Evolutionary conservation across 352 stramenopile genomes (phyloP).

Genomic region (Phytopythium aichiense): DNA sequence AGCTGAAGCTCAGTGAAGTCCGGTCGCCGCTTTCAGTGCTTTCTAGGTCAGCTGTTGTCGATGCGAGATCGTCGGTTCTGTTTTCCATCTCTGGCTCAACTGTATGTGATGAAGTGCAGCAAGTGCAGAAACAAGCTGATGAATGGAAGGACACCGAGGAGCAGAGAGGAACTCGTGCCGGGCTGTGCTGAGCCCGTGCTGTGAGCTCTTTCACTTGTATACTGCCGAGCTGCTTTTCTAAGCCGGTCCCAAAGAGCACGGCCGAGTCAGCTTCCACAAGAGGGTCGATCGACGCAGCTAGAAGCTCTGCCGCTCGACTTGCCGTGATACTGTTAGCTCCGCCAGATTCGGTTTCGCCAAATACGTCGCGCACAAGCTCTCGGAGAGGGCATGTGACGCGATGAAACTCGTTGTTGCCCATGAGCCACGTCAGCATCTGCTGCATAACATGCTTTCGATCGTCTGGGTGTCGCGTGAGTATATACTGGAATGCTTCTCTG

Average conservation of each 20-base stretch:
- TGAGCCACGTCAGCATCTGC: slow-evolving; percentile 29
- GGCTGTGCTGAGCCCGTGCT: background rate
- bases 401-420: slow-evolving; percentile 29
- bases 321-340: background rate
- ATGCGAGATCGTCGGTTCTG: background rate
- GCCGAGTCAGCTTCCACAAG: background rate
- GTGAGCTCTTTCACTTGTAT: background rate
- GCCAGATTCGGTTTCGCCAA: background rate
- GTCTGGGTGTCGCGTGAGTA: slow-evolving; percentile 23
- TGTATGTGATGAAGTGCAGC: background rate
- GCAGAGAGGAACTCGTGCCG: background rate
- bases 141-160: background rate
- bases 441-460: slow-evolving; percentile 29
- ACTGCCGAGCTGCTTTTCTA: background rate
- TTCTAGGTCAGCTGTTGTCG: no score
- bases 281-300: background rate
- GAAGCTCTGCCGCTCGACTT: background rate
- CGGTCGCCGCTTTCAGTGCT: background rate
- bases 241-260: background rate
- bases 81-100: background rate
- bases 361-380: slow-evolving; percentile 21
- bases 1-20: background rate
- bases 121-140: background rate
- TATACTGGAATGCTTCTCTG: slow-evolving; percentile 24
- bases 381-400: slow-evolving; percentile 21